Percentiles rank a stretch among this genome's conserved stretches.
phyloP scores from a whole-genome alignment of 2,329 filamentous ascomycete genomes.

The Colletotrichum graminicola region DNA sequence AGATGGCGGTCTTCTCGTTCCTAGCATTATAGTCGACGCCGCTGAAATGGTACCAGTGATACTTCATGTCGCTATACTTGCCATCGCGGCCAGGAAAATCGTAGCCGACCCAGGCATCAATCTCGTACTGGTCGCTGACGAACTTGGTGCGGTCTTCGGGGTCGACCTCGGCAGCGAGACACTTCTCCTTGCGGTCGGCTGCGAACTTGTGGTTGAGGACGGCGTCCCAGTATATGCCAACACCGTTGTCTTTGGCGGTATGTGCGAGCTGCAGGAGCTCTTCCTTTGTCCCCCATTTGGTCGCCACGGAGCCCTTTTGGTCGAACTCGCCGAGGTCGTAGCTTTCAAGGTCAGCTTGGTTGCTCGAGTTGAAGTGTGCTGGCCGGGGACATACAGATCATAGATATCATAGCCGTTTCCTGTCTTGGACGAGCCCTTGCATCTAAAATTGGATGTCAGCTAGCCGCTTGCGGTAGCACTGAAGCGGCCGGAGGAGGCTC shows the following conservation, averaged over 20 bases:
- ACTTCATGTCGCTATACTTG: constrained; percentile 73
- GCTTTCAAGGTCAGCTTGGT: constrained; percentile 30
- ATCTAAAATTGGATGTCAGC: constrained; percentile 49
- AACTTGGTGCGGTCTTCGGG: constrained; percentile 69
- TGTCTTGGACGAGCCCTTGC: constrained; percentile 73
- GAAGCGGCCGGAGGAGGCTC: constrained; percentile 7
- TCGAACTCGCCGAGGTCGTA: constrained; percentile 80
- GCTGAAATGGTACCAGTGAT: constrained; percentile 78
- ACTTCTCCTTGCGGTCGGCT: constrained; percentile 75
- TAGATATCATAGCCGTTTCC: constrained; percentile 80
- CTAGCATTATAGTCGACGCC: constrained; percentile 76
- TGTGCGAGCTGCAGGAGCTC: constrained; percentile 68
- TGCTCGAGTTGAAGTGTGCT: not conserved
- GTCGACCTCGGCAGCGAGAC: constrained; percentile 74
- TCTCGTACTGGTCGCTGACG: constrained; percentile 70
- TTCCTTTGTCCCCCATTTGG: constrained; percentile 78
- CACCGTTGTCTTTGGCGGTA: constrained; percentile 65
- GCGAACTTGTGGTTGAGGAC: constrained; percentile 83
- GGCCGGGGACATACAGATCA: constrained; percentile 62
- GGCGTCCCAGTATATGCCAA: constrained; percentile 78
- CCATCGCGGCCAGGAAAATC: constrained; percentile 74
- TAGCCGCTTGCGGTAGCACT: rapidly evolving
- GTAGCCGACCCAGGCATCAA: constrained; percentile 78
- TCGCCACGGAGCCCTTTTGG: constrained; percentile 73
- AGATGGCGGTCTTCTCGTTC: constrained; percentile 73